Base-by-base conservation (phyloP, 371 early-diverging fungal species). In the Apophysomyces sp. region DNA sequence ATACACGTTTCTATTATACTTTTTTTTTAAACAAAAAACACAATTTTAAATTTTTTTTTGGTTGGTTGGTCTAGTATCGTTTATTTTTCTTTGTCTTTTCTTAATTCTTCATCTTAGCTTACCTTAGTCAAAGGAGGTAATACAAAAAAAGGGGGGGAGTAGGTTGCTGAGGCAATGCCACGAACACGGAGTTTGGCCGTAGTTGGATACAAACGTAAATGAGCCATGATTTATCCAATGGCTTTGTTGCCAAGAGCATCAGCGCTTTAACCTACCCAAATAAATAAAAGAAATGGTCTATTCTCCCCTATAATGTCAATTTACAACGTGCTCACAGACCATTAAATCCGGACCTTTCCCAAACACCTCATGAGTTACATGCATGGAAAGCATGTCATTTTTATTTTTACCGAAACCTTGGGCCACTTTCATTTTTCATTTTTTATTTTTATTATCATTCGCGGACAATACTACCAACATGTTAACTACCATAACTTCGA, bases 191-290 rank as follows among this genome's bases (percentile, higher is more conserved):
- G 8, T 26, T 26, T 31, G 2, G 49, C 58, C 30, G 49, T 21
- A 55, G 36, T 21, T 34, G 36, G 32, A 6, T 16, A 55, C 11
- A 30, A 55, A 16, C 16, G 24, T 21, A 32, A 55, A 32, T 34
- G 37, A 31, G 13, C n/a, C 12, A 9, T 12, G 55, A 21, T 4
- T 18, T 57, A 21, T 31, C 55, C 30, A 63, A 60, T 18, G 66
- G 63, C 0, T 61, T 71, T 36, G 58, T 59, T 51, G 62, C 61
- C 37, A 63, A 58, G 55, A 40, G 78, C 15, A 74, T 74, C 37
- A 82, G 78, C 54, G 65, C 34, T 34, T 13, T 34, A 11, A 34
- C 13, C 34, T 34, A 11, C 11, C 34, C 8, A 13, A 11, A 8
- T 34, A 34, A 34, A 34, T 11, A 34, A 13, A 44, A 44, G 8